A percentile compares a stretch with the other conserved stretches of the same genome.
These are phyloP conservation scores for Blastomyces gilchristii DNA, from an alignment of 2,329 filamentous ascomycete species.

Conservation along the genomic window DNA sequence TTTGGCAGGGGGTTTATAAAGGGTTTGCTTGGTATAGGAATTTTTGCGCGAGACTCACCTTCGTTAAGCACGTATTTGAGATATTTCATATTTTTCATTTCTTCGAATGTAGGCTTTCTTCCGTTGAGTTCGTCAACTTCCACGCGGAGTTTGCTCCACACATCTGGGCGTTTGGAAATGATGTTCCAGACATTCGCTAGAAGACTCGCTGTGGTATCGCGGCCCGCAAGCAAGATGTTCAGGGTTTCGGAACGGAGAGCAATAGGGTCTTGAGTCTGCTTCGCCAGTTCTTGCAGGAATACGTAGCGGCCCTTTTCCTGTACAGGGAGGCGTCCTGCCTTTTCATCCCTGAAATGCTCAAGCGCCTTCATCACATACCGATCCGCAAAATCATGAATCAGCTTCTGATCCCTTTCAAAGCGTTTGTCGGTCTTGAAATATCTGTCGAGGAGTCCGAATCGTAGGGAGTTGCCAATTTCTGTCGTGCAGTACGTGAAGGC, in stretches of 20 bases:
- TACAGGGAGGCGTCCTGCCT: constrained; percentile 14
- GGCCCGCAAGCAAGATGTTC: constrained; percentile 68
- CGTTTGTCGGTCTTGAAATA: constrained; percentile 12
- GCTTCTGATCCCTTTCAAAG: constrained; percentile 22
- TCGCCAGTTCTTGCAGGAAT: constrained; percentile 49
- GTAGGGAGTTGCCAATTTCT: constrained; percentile 23
- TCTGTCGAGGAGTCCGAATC: constrained; percentile 19
- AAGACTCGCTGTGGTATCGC: constrained; percentile 73
- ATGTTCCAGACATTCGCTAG: constrained; percentile 76
- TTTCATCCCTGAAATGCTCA: constrained; percentile 17
- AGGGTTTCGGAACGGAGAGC: constrained; percentile 44
- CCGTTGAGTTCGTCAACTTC: constrained; percentile 65
- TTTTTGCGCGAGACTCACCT: constrained; percentile 24
- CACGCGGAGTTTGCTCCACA: constrained; percentile 56
- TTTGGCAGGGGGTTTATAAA: background rate
- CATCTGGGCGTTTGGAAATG: constrained; percentile 58
- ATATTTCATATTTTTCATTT: constrained; percentile 83
- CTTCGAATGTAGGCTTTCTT: constrained; percentile 54
- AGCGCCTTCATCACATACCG: constrained; percentile 20
- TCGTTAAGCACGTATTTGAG: constrained; percentile 62
- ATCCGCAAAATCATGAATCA: constrained; percentile 22
- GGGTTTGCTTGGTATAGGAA: background rate
- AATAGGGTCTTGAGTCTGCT: constrained; percentile 36
- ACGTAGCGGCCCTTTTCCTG: constrained; percentile 36
- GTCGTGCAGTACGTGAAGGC: constrained; percentile 31